Evolutionary conservation across 2,329 filamentous ascomycete genomes (phyloP).

Genomic region (Colletotrichum agaves): DNA sequence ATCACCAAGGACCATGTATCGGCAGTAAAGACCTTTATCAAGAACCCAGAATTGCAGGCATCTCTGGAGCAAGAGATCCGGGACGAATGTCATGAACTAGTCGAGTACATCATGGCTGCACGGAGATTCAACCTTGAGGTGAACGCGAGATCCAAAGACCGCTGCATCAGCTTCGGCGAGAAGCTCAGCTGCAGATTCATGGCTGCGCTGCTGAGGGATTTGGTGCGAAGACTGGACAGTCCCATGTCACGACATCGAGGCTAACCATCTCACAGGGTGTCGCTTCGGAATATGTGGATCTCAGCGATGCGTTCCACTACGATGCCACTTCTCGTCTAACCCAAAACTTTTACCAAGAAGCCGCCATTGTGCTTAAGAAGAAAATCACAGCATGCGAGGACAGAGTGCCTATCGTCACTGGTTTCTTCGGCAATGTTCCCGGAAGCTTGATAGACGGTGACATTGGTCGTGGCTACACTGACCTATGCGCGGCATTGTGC

Average conservation of each 20-base stretch:
- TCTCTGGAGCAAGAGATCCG: conserved; percentile 75
- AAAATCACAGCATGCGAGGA: conserved; percentile 73
- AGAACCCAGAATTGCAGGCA: conserved; percentile 64
- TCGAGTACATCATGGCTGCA: conserved; percentile 75
- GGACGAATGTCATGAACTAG: conserved; percentile 81
- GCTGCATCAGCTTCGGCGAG: conserved; percentile 94
- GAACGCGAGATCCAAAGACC: conserved; percentile 81
- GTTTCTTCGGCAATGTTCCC: conserved; percentile 94
- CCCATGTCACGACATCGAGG: neutral
- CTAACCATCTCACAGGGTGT: conserved; percentile 66
- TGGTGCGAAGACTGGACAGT: conserved; percentile 51
- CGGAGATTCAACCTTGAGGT: conserved; percentile 78
- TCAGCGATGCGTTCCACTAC: conserved; percentile 83
- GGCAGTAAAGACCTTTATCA: conserved; percentile 73
- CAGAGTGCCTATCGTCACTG: conserved; percentile 83
- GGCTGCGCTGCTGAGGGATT: conserved; percentile 83
- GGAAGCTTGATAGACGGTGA: conserved; percentile 88
- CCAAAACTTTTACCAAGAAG: conserved; percentile 74
- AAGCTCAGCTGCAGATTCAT: conserved; percentile 95
- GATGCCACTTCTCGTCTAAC: conserved; percentile 69
- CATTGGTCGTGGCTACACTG: conserved; percentile 95
- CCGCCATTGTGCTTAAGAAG: conserved; percentile 69
- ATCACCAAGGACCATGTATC: conserved; percentile 85
- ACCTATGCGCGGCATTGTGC: conserved; percentile 91
- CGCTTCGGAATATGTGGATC: conserved; percentile 88